Evolutionary conservation across 139 green algal species (phyloP).

Genomic region (Bryopsis sp.): DNA sequence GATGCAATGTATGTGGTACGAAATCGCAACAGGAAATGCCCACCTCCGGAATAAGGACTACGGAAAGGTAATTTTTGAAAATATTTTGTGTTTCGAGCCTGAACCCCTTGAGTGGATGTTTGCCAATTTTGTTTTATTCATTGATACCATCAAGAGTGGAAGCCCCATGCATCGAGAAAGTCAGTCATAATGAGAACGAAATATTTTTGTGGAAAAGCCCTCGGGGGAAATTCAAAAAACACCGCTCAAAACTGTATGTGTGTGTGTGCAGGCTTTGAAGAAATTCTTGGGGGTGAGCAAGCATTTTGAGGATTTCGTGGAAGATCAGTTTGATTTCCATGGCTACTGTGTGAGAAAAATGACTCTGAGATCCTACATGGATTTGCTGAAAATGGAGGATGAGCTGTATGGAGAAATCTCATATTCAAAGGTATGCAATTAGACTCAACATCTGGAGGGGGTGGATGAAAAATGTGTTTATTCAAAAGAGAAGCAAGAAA

Average conservation of each 20-base stretch:
- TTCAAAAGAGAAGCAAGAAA: too few relatives aligned
- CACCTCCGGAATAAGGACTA: conserved; percentile 27
- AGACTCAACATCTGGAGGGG: not conserved
- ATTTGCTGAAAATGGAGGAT: conserved; percentile 83
- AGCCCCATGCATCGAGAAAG: too few relatives aligned
- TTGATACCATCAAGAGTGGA: too few relatives aligned
- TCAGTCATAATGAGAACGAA: too few relatives aligned
- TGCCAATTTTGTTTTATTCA: too few relatives aligned
- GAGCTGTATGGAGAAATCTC: conserved; percentile 52
- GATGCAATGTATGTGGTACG: conserved; percentile 99
- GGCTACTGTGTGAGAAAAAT: conserved; percentile 93
- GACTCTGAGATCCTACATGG: conserved; percentile 88
- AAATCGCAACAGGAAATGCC: conserved; percentile 65
- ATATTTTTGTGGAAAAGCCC: too few relatives aligned
- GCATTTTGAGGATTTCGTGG: conserved; percentile 71
- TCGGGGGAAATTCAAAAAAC: too few relatives aligned
- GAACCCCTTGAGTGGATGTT: not conserved
- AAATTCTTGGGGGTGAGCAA: conserved; percentile 57
- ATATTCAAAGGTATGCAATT: conserved; percentile 44
- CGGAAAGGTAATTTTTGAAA: conserved; percentile 19
- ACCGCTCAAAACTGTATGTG: too few relatives aligned
- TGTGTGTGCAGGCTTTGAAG: conserved; percentile 69
- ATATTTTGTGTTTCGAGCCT: conserved; percentile 22
- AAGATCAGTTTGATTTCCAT: conserved; percentile 99
- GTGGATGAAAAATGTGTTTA: conserved; percentile 24